Percentiles rank a stretch among this genome's conserved stretches.
phyloP scores from a whole-genome alignment of 371 early-diverging fungal genomes.

The Lichtheimia ramosa region DNA sequence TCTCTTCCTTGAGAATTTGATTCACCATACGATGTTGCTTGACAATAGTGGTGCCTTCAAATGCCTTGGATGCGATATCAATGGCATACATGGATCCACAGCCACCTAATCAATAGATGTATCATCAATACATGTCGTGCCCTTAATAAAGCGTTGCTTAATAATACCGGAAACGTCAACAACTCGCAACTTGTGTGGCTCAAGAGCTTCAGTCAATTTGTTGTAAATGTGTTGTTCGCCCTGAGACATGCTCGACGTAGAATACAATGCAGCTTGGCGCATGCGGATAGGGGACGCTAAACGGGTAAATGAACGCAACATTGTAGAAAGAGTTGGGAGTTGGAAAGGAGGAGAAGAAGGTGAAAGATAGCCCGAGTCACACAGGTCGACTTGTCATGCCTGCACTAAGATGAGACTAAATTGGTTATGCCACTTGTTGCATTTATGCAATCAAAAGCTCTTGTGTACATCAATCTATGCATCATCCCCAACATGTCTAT shows the following conservation, averaged over 20 bases:
- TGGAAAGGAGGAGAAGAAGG: background rate
- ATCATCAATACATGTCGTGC: background rate
- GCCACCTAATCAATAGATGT: conserved; percentile 60
- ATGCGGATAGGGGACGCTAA: background rate
- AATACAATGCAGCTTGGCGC: background rate
- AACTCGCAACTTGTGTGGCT: conserved; percentile 76
- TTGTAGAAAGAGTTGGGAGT: background rate
- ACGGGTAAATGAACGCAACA: conserved; percentile 7
- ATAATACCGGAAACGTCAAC: conserved; percentile 79
- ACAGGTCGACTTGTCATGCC: too few species aligned
- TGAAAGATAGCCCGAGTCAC: background rate
- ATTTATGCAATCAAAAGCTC: too few species aligned
- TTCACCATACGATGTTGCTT: conserved; percentile 92
- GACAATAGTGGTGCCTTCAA: conserved; percentile 74
- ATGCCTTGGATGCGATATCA: conserved; percentile 75
- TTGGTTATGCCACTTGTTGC: too few species aligned
- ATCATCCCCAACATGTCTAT: too few species aligned
- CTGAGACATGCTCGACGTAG: conserved; percentile 22
- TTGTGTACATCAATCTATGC: too few species aligned
- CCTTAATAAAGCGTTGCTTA: background rate
- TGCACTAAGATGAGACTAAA: too few species aligned
- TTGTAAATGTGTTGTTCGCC: conserved; percentile 76
- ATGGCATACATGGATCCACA: conserved; percentile 95
- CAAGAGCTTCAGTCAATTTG: conserved; percentile 68
- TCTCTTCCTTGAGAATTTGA: conserved; percentile 82